Conservation (phyloP, 1,284 basidiomycete species). For the Cystobasidium pallidum region DNA sequence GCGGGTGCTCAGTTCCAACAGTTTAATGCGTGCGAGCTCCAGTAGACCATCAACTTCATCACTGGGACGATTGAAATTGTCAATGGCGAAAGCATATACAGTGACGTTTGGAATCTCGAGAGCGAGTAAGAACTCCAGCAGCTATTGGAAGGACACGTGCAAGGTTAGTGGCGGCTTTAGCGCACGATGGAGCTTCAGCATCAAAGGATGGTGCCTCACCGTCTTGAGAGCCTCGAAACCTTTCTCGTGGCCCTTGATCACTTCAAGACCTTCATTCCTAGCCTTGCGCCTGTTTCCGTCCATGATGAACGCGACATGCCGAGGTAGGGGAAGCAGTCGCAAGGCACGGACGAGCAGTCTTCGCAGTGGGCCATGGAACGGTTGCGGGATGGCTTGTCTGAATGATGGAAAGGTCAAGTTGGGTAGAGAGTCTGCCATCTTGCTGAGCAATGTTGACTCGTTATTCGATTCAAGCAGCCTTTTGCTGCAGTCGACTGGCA, state of each 20-base stretch:
- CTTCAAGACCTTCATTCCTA: constrained; percentile 66
- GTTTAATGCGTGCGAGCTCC: constrained; percentile 76
- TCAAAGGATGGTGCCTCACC: constrained; percentile 59
- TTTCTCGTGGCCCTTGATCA: constrained; percentile 77
- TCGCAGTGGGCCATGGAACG: constrained; percentile 39
- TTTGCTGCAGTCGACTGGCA: not conserved
- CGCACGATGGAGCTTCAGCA: not conserved
- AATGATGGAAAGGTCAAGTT: constrained; percentile 39
- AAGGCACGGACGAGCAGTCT: constrained; percentile 49
- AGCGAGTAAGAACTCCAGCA: constrained; percentile 77
- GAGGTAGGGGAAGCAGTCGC: constrained; percentile 74
- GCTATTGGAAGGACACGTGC: constrained; percentile 59
- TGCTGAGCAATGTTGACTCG: not conserved
- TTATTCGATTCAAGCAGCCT: not conserved
- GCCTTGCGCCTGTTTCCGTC: constrained; percentile 96
- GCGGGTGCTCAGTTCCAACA: constrained; percentile 78
- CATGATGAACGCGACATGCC: constrained; percentile 95
- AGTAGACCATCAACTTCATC: constrained; percentile 88
- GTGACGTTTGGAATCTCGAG: constrained; percentile 80
- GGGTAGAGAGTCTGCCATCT: constrained; percentile 28
- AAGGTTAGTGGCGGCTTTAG: constrained; percentile 8
- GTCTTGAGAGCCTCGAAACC: constrained; percentile 81
- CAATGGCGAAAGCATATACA: constrained; percentile 94
- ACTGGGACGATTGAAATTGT: constrained; percentile 89
- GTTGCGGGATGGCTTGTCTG: constrained; percentile 28